phyloP scores from a whole-genome alignment of 192 early-diverging fungal genomes.

The Gorgonomyces haynaldii region DNA sequence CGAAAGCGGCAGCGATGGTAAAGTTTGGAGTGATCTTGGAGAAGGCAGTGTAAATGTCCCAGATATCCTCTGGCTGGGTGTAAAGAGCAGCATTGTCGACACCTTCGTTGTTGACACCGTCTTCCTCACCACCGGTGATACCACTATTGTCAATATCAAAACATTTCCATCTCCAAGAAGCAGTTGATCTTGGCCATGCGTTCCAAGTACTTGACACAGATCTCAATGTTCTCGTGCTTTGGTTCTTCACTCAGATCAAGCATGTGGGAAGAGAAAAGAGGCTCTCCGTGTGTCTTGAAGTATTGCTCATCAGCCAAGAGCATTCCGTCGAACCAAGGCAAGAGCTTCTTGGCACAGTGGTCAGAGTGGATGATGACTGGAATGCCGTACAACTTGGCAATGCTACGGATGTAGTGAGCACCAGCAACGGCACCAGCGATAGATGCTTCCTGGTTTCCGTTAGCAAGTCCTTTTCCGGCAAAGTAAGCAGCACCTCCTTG shows the following conservation, averaged over 20 bases:
- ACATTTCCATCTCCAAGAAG: conserved; percentile 93
- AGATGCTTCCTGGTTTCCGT: conserved; percentile 78
- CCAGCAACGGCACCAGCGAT: conserved; percentile 85
- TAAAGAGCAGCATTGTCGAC: conserved; percentile 86
- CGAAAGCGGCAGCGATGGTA: conserved; percentile 93
- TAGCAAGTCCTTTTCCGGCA: conserved; percentile 86
- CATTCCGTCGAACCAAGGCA: conserved; percentile 98
- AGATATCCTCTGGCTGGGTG: conserved; percentile 92
- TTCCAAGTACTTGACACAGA: conserved; percentile 79
- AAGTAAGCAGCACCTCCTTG: conserved; percentile 85
- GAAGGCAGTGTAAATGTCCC: conserved; percentile 87
- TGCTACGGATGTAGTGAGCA: conserved; percentile 68
- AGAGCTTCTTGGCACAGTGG: conserved; percentile 94
- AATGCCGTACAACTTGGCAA: conserved; percentile 78
- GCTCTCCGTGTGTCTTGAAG: conserved; percentile 86
- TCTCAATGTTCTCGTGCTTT: conserved; percentile 89
- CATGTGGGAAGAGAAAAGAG: conserved; percentile 97
- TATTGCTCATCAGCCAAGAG: conserved; percentile 86
- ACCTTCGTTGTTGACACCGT: conserved; percentile 91
- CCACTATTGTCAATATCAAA: background rate
- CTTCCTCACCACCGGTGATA: conserved; percentile 96
- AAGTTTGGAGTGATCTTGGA: conserved; percentile 73
- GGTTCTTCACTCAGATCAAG: conserved; percentile 89
- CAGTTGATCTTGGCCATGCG: conserved; percentile 81
- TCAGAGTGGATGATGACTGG: conserved; percentile 71